Evolutionary conservation across 2,329 filamentous ascomycete species (phyloP).

Genomic region (Clarireedia hainanense): DNA sequence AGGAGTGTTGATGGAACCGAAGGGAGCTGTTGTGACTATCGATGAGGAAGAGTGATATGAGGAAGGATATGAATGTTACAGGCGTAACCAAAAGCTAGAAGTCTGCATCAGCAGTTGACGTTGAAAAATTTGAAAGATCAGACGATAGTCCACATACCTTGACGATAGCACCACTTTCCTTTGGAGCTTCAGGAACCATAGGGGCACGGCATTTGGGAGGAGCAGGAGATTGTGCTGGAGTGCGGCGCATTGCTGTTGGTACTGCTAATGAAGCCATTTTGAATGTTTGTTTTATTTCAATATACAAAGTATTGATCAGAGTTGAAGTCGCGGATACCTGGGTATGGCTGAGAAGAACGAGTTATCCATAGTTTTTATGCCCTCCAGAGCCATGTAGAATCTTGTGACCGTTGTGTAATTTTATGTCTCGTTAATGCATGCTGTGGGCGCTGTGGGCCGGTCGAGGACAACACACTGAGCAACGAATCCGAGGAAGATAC

Average conservation of each 20-base stretch:
- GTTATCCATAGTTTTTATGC: neutral
- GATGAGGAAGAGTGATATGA: constrained; percentile 28
- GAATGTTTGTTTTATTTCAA: neutral
- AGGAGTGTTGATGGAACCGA: constrained; percentile 14
- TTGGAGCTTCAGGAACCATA: constrained; percentile 16
- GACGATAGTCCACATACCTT: constrained; percentile 15
- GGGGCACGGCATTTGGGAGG: constrained; percentile 5
- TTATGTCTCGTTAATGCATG: neutral
- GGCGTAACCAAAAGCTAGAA: constrained; percentile 27
- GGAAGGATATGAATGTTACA: constrained; percentile 28
- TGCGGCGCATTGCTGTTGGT: neutral
- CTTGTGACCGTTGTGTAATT: neutral
- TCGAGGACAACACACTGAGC: no score
- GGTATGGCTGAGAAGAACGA: neutral
- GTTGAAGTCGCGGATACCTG: neutral
- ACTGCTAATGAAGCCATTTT: neutral
- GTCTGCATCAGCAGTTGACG: neutral
- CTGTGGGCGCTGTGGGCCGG: no score
- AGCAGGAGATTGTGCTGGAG: no score
- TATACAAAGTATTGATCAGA: neutral
- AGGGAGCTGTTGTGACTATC: constrained; percentile 19
- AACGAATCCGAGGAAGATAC: no score
- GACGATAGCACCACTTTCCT: constrained; percentile 20
- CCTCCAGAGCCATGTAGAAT: neutral
- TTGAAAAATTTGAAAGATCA: neutral